Evolutionary conservation across 805 yeast species (phyloP), one percentile per base, ranked within the genome.

Genomic region (Sugiyamaella marilandica): DNA sequence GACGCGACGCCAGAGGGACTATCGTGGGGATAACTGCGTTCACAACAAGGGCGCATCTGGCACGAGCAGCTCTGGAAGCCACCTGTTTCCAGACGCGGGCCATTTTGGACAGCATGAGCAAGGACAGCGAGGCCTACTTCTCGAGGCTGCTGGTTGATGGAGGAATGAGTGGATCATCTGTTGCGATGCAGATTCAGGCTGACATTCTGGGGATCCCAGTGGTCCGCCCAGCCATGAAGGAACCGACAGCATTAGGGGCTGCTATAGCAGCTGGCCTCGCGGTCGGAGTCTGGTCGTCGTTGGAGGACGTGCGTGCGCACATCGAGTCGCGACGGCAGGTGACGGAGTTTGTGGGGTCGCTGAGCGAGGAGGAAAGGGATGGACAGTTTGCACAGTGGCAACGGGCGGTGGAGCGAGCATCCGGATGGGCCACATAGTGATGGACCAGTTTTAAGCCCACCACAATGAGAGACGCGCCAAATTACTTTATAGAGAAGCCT

Each of bases 161-260:
- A 51, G 98, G 98, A 60, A 85, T 91, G 94, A 85, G 96, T 19
- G 81, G 86, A 62, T 88, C 96, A 16, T 84, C 85, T 64, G 92
- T 86, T 62, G 92, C 90, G 49, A 85, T 92, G 85, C 96, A 88
- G 73, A 88, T 91, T 58, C 97, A 91, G 71, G 86, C 96, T 7
- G 95, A 91, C 67, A 84, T 91, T 56, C 75, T 89, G 60, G 97
- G 97, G 2, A 92, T 94, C 1, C 81, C 83, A 26, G 92, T 91
- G 41, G 79, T 81, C 60, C 77, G 97, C 62, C 90, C 97, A 1
- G 78, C 81, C 32, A 86, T 84, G 67, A 74, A 88, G 34, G 98
- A 91, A 70, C 89, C 96, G 66, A 91, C 97, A 4, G 97, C 97
- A 0, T 77, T 91, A 57, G 98, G 98, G 29, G 96, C 96, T 7